These are phyloP conservation scores for Sporothrix humicola DNA, from an alignment of 2,329 filamentous ascomycete species.

Conservation along the genomic window DNA sequence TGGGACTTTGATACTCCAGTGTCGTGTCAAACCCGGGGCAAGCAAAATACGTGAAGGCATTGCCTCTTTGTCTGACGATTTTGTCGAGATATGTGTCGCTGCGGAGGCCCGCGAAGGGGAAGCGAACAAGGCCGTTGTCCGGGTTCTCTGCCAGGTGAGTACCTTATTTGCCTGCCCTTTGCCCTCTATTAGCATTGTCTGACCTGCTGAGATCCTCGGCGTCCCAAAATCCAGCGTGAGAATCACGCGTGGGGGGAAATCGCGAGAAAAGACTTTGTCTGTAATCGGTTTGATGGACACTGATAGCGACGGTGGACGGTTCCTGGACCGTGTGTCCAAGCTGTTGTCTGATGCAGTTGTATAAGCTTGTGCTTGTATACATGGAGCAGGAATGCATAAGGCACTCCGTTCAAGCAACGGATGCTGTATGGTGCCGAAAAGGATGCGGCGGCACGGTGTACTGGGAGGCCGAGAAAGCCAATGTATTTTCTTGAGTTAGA, in stretches of 20 bases:
- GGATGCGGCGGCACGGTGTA: too few species aligned
- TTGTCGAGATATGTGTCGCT: constrained; percentile 68
- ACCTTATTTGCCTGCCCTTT: background rate
- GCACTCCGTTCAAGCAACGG: too few species aligned
- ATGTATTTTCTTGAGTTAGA: too few species aligned
- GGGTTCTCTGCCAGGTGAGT: constrained; percentile 64
- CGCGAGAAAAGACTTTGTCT: constrained; percentile 66
- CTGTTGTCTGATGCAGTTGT: constrained; percentile 31
- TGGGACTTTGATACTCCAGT: constrained; percentile 63
- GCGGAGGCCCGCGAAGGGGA: constrained; percentile 70
- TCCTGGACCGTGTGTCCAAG: constrained; percentile 31
- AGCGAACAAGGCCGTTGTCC: constrained; percentile 69
- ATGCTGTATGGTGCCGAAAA: too few species aligned
- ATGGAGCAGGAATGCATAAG: too few species aligned
- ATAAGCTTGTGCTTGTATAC: background rate
- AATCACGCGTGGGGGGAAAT: constrained; percentile 67
- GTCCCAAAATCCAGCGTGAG: constrained; percentile 68
- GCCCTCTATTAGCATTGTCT: background rate
- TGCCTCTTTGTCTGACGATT: constrained; percentile 58
- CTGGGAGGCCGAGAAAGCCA: too few species aligned
- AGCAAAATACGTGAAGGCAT: constrained; percentile 68
- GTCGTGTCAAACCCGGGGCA: constrained; percentile 70
- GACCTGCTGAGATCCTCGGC: constrained; percentile 55
- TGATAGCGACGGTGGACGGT: constrained; percentile 25
- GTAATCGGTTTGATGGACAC: constrained; percentile 43